Base-by-base conservation (phyloP, 306 rosid genomes). In the Rosa chinensis region DNA sequence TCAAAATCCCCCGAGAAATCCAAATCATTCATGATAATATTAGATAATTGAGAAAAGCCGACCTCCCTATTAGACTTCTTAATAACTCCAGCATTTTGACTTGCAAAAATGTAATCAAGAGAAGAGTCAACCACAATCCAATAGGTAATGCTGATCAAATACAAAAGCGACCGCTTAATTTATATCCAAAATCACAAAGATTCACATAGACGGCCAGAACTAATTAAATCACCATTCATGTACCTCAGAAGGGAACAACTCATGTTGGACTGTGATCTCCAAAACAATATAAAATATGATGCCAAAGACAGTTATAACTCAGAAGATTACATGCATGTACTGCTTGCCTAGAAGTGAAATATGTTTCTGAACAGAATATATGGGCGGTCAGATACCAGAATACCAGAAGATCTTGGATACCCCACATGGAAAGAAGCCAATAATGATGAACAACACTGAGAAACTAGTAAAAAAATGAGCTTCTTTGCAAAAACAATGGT, bases 101-200 rank as follows among this genome's bases (percentile, higher is more conserved):
- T 47, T n/a, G 23, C 74, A 43, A 32, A 73, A 66, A 6, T 6
- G 64, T 18, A 11, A 18, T 66, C 55, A 37, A 43, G 10, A 25
- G 72, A 74, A 47, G 18, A 80, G 74, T 64, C 73, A 80, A 64
- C 73, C 44, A 14, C 45, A 49, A 35, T 23, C 53, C 42, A 78
- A 79, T 23, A 18, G 23, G n/a, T 47, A 12, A 77, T 52, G 75
- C 75, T 68, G 20, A 55, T 53, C 39, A 53, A 68, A 23, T 66
- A 40, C 11, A 61, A 76, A 17, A 4, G 5, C 61, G 11, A 25
- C 16, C 17, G 8, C 43, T 8, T 28, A 25, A 47, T 9, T 23
- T 69, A 52, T 43, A 23, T 1, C 39, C 12, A 5, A 12, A 2
- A 74, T 40, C 69, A 58, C 20, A 59, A 23, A 75, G 43, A 75